Percentiles rank a stretch among this genome's conserved stretches.
These are phyloP conservation scores for Aquilaria malaccensis DNA, from an alignment of 345 rosid species.

Conservation along the genomic window DNA sequence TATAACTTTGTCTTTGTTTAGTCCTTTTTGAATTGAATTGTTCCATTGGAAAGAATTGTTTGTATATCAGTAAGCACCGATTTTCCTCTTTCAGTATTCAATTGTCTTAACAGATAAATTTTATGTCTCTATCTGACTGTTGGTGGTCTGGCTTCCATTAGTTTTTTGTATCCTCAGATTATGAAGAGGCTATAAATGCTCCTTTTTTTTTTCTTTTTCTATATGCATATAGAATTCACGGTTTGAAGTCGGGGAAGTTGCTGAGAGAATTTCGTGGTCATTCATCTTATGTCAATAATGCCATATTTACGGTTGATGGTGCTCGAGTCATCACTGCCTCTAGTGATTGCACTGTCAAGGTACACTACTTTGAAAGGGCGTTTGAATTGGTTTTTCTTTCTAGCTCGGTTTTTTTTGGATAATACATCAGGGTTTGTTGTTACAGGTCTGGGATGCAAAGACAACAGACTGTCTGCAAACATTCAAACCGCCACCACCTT, in stretches of 20 bases:
- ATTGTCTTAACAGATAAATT: background rate
- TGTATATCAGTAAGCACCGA: background rate
- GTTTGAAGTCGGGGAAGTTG: constrained; percentile 92
- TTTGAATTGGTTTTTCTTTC: background rate
- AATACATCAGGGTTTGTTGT: constrained; percentile 2
- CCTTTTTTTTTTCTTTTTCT: background rate
- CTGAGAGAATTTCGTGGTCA: constrained; percentile 97
- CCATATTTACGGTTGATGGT: constrained; percentile 89
- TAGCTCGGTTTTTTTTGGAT: constrained; percentile 1
- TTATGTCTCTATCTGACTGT: background rate
- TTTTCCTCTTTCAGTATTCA: background rate
- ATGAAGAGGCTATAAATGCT: background rate
- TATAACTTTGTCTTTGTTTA: constrained; percentile 15
- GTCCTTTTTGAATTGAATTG: background rate
- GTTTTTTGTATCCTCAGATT: no score
- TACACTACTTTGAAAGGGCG: constrained; percentile 11
- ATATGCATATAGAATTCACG: constrained; percentile 66
- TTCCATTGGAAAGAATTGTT: background rate
- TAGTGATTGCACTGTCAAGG: constrained; percentile 89
- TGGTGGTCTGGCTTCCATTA: no score
- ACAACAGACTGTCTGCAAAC: constrained; percentile 93
- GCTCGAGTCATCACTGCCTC: constrained; percentile 86
- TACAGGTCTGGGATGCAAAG: constrained; percentile 94
- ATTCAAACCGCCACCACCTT: constrained; percentile 89
- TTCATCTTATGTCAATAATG: constrained; percentile 81